phyloP scores from a whole-genome alignment of 148 eudicot genomes.

The Chenopodium berlandieri region DNA sequence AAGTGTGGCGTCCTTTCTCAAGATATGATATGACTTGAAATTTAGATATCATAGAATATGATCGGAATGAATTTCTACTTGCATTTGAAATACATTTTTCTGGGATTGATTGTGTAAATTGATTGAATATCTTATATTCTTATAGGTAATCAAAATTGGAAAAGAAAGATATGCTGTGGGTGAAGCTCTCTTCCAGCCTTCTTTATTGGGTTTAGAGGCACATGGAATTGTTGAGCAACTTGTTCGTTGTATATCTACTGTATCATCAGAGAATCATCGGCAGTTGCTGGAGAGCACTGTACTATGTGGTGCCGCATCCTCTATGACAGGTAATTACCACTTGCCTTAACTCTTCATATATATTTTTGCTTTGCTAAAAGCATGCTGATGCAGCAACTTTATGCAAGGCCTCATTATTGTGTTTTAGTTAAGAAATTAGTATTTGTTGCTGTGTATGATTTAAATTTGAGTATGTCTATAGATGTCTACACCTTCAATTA shows the following conservation, averaged over 20 bases:
- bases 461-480: neutral
- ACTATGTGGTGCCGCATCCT: constrained; percentile 85
- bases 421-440: neutral
- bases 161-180: constrained; percentile 79
- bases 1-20: neutral
- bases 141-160: constrained; percentile 80
- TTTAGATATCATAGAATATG: neutral
- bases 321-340: constrained; percentile 59
- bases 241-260: constrained; percentile 79
- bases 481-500: neutral
- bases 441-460: neutral
- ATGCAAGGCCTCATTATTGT: neutral
- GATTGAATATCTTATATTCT: constrained; percentile 27
- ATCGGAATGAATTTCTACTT: neutral
- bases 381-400: neutral
- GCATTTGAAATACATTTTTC: neutral
- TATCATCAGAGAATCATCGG: constrained; percentile 89
- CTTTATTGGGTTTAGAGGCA: constrained; percentile 74
- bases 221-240: constrained; percentile 98
- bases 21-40: neutral
- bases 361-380: neutral
- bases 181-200: constrained; percentile 93
- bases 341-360: neutral
- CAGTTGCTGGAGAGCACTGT: constrained; percentile 93
- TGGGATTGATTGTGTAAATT: neutral